Evolutionary conservation across 228 moss, liverwort and hornwort genomes (phyloP), one percentile per base, ranked within the genome.

Genomic region (Sphagnum fallax): DNA sequence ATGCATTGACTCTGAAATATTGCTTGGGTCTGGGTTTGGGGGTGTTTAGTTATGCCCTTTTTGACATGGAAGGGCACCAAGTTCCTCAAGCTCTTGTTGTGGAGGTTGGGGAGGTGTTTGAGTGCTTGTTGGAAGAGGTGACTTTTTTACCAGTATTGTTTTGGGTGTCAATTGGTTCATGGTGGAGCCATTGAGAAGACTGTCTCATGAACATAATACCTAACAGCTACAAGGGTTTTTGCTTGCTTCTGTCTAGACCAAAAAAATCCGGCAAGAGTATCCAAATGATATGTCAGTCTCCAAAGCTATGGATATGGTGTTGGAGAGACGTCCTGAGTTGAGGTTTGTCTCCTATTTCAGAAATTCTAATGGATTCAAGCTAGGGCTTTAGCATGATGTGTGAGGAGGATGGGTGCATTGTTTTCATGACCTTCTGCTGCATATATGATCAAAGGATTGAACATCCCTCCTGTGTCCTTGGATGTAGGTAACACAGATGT

Each of bases 311-410:
- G 71, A 71, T 48, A 70, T 87, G 65, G 93, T 93, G 9, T 79
- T 93, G 83, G 90, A 97, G 69, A 85, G 81, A 81, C 84, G 97
- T 74, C 97, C 93, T 67, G 97, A 97, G 48, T 80, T 97, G 81
- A 91, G 92, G 96, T 96, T 67, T 70, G 82, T 32, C 32, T 32
- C 32, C 32, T 32, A 32, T 32, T 32, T 32, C 32, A 59, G 57
- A 48, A 16, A 52, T 60, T 73, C 48, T 6, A 49, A 15, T 49
- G 53, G 9, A 52, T 67, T 67, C 32, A 32, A 32, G 32, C 32
- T 32, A 32, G 32, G 32, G 32, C 32, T 32, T 32, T 32, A 9
- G 15, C 51, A 65, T 14, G 6, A 13, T 14, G 47, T 65, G 18
- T 48, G 16, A 65, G 8, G 47, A n/a, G 13, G 65, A 10, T 8